Conservation (phyloP, 441 rosid genomes). For the Euphorbia celastroides region DNA sequence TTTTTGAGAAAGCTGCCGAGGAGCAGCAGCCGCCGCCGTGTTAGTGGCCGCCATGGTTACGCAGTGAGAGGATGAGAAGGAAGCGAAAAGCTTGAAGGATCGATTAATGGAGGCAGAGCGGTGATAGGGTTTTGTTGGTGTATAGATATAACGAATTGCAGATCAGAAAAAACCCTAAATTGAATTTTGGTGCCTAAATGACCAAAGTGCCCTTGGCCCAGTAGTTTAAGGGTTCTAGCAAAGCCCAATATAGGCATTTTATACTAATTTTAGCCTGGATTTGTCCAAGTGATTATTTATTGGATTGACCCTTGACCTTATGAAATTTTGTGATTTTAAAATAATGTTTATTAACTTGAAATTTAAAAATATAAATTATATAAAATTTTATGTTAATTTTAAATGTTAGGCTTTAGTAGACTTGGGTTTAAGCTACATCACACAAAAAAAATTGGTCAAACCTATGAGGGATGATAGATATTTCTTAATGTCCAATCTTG, state of each 20-base stretch:
- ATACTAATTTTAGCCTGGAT: no score
- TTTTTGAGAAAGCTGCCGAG: constrained; percentile 53
- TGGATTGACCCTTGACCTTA: no score
- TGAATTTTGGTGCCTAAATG: not conserved
- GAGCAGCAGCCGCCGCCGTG: constrained; percentile 22
- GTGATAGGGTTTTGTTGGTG: not conserved
- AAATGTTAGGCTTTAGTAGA: no score
- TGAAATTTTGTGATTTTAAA: no score
- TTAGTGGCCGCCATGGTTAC: not conserved
- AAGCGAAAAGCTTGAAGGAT: not conserved
- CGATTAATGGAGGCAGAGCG: not conserved
- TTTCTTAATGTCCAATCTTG: no score
- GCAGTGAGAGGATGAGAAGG: not conserved
- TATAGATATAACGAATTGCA: not conserved
- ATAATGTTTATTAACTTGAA: no score
- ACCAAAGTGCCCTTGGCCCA: not conserved
- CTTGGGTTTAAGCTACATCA: no score
- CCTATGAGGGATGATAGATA: no score
- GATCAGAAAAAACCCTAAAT: not conserved
- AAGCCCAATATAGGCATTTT: not conserved
- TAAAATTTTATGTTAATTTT: no score
- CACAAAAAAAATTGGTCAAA: no score
- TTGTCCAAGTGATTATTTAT: no score
- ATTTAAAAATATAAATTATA: no score
- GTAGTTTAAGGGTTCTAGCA: not conserved